Conservation (phyloP, 106 monocot species). For the Narthecium ossifragum region DNA sequence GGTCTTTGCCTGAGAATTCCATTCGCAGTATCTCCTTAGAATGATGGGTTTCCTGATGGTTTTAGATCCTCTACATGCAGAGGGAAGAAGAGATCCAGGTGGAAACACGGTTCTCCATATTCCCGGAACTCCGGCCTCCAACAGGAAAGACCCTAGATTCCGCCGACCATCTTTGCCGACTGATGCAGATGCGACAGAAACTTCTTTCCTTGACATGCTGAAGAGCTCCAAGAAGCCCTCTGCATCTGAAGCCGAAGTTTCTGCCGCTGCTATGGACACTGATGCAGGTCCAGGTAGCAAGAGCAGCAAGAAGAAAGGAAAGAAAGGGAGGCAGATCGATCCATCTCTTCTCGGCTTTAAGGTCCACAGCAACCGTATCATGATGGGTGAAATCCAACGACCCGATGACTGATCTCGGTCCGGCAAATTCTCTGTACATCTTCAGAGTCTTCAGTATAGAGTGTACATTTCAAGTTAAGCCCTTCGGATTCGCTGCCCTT, state of each 20-base stretch:
- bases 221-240: slow-evolving; percentile 52
- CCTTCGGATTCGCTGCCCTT: no score
- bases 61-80: slow-evolving; percentile 11
- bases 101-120: slow-evolving; percentile 1
- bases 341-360: slow-evolving; percentile 79
- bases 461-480: no score
- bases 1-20: no score
- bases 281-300: slow-evolving; percentile 27
- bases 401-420: slow-evolving; percentile 45
- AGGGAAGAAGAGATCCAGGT: slow-evolving; percentile 17
- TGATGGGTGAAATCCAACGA: slow-evolving; percentile 90
- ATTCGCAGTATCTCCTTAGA: no score
- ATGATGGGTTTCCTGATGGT: no score
- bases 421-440: no score
- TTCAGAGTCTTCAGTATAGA: no score
- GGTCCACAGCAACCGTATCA: slow-evolving; percentile 78
- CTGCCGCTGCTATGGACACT: slow-evolving; percentile 6
- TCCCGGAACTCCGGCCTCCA: slow-evolving; percentile 18
- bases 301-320: slow-evolving; percentile 53
- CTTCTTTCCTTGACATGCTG: slow-evolving; percentile 72
- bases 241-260: slow-evolving; percentile 10
- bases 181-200: slow-evolving; percentile 33
- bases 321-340: slow-evolving; percentile 80
- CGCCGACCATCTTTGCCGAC: slow-evolving; percentile 23
- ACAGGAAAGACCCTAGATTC: slow-evolving; percentile 32